Percentiles rank a stretch among this genome's conserved stretches.
Evolutionary conservation across 148 eudicot genomes (phyloP).

Genomic region (Bassia scoparia): DNA sequence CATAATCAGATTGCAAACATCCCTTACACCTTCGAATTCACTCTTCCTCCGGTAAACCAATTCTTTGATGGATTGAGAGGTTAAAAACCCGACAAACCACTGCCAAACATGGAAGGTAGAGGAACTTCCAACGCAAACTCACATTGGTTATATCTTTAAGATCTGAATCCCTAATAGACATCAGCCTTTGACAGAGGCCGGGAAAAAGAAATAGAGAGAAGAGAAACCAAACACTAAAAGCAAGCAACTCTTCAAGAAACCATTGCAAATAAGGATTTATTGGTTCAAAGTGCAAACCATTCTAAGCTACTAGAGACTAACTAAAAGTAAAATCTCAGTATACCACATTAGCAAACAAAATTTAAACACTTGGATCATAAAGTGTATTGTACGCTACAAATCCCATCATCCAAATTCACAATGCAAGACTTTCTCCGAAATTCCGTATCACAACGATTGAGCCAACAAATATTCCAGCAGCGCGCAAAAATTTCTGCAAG

Average conservation of each 20-base stretch:
- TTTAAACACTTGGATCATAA: not conserved
- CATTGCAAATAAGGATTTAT: not conserved
- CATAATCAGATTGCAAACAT: no score
- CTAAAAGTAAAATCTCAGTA: not conserved
- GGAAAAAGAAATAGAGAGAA: not conserved
- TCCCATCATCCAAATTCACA: conserved; percentile 25
- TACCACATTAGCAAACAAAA: not conserved
- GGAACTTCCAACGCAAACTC: no score
- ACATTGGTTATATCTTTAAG: not conserved
- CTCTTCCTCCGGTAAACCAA: no score
- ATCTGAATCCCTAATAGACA: not conserved
- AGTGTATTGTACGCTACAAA: not conserved
- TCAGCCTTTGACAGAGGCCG: not conserved
- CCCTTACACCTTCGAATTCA: no score
- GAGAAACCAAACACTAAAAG: not conserved
- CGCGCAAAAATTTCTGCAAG: conserved; percentile 45
- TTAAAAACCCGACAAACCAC: no score
- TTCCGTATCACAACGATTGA: conserved; percentile 39
- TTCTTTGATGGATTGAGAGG: no score
- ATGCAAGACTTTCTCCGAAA: conserved; percentile 36
- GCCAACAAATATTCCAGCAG: conserved; percentile 46
- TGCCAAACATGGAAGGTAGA: no score
- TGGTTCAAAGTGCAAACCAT: not conserved
- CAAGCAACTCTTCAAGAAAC: not conserved
- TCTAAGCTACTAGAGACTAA: not conserved